phyloP scores from a whole-genome alignment of 805 yeast species.

The Schwanniomyces pseudopolymorphus region DNA sequence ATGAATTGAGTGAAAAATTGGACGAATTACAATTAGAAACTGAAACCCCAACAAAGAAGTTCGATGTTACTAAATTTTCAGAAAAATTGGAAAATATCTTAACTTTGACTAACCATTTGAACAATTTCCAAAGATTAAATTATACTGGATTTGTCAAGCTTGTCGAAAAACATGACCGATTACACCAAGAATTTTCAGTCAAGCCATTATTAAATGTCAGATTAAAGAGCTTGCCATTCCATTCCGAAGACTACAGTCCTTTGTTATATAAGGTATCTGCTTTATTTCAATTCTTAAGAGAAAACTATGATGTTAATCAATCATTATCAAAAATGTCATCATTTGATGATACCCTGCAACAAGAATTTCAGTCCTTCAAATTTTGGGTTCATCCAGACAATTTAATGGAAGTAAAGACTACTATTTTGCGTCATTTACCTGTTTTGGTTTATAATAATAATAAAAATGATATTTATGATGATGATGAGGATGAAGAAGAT shows the following conservation, averaged over 20 bases:
- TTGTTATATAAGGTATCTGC: conserved; percentile 78
- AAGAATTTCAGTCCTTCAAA: conserved; percentile 65
- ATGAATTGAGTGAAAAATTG: conserved; percentile 63
- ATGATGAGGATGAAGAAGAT: conserved; percentile 37
- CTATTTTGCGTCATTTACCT: conserved; percentile 89
- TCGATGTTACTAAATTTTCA: conserved; percentile 65
- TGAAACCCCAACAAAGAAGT: conserved; percentile 33
- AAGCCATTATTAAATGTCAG: conserved; percentile 87
- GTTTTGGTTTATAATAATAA: conserved; percentile 71
- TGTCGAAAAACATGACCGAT: conserved; percentile 92
- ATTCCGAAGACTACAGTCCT: conserved; percentile 93
- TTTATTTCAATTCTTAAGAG: conserved; percentile 78
- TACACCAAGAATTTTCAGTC: conserved; percentile 86
- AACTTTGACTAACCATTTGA: conserved; percentile 77
- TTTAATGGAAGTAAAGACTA: conserved; percentile 95
- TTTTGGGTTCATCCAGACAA: conserved; percentile 96
- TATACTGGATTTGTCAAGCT: conserved; percentile 94
- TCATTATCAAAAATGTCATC: conserved; percentile 50
- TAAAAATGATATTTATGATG: conserved; percentile 54
- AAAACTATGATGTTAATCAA: conserved; percentile 56
- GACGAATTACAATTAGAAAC: conserved; percentile 62
- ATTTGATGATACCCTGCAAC: conserved; percentile 38
- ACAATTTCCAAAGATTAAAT: conserved; percentile 85
- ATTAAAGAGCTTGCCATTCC: conserved; percentile 83
- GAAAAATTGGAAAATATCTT: conserved; percentile 70